Base-by-base conservation (phyloP, 208 protist genomes). In the Leishmania amazonensis region DNA sequence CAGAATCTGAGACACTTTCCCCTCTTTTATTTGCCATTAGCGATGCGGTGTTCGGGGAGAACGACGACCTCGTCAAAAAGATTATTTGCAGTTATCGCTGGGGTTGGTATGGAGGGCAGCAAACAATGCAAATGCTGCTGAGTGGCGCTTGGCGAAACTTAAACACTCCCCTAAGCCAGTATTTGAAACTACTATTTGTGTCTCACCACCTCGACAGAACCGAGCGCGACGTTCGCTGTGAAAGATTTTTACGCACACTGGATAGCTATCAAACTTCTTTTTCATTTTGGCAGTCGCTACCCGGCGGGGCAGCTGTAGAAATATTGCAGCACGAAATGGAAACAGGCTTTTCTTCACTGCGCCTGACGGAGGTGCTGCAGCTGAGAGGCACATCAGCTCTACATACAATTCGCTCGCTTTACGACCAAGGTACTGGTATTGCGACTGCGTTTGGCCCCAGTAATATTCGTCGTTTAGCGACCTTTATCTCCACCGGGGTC, bases 1-100 rank as follows among this genome's bases (percentile, higher is more conserved):
- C 76, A 3, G 38, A 70, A 45, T 0, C 45, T 31, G 62, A 80
- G 40, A n/a, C n/a, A 15, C 76, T 72, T 2, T 21, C 76, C 9
- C 64, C 64, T 58, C 9, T 80, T 53, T 53, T 51, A 5, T 72
- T 80, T 17, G 49, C 19, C 9, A 42, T 80, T 35, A 24, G n/a
- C 11, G 64, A 72, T 31, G 76, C 24, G 5, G 64, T 57, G 11
- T 60, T 80, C 11, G 76, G 64, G 31, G 38, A 51, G 4, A 72
- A 49, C n/a, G 76, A 72, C 42, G 64, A 73, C 4, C n/a, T 70
- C n/a, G 42, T 80, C 17, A 51, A 80, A 28, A 28, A 17, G 7
- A 70, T 80, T 38, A 70, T 80, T 40, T 21, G 62, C 19, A 24
- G 47, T 19, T 80, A 80, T 57, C 60, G 45, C 31, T 71, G 76